Percentiles rank a stretch among this genome's conserved stretches.
phyloP scores from a whole-genome alignment of 2,329 filamentous ascomycete genomes.

The Drechslerella dactyloides region DNA sequence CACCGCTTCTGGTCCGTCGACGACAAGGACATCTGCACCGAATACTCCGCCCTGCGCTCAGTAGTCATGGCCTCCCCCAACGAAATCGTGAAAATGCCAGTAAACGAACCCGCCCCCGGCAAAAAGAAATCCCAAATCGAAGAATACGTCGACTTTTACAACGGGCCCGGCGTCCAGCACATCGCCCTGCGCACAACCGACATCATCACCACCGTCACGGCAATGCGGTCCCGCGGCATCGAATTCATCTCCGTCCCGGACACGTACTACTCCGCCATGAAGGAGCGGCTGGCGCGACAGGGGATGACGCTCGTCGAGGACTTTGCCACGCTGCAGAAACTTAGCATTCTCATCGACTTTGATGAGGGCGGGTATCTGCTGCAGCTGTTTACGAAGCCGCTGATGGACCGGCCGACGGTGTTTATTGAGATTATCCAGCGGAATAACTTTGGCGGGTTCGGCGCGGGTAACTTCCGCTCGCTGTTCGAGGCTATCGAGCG shows the following conservation, averaged over 20 bases:
- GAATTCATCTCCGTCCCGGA: slow-evolving; percentile 89
- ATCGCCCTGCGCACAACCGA: slow-evolving; percentile 83
- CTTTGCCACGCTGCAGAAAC: slow-evolving; percentile 73
- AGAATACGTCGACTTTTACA: slow-evolving; percentile 89
- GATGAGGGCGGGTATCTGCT: slow-evolving; percentile 86
- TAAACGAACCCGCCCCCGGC: slow-evolving; percentile 90
- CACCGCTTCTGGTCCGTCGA: slow-evolving; percentile 98
- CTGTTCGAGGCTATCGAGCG: slow-evolving; percentile 94
- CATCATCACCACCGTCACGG: slow-evolving; percentile 77
- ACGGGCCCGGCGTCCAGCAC: slow-evolving; percentile 88
- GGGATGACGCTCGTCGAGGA: slow-evolving; percentile 73
- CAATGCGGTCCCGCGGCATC: slow-evolving; percentile 82
- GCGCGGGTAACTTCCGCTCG: slow-evolving; percentile 94
- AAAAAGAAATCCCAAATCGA: slow-evolving; percentile 95
- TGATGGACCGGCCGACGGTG: slow-evolving; percentile 93
- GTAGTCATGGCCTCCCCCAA: slow-evolving; percentile 89
- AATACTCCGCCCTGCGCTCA: slow-evolving; percentile 85
- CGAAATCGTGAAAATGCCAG: slow-evolving; percentile 93
- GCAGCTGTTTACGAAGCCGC: slow-evolving; percentile 70
- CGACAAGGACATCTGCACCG: slow-evolving; percentile 88
- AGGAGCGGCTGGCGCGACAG: slow-evolving; percentile 66
- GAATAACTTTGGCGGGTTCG: slow-evolving; percentile 88
- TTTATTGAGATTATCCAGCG: slow-evolving; percentile 97
- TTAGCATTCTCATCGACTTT: slow-evolving; percentile 94
- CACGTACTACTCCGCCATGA: slow-evolving; percentile 85